Percentiles rank a stretch among this genome's conserved stretches.
Evolutionary conservation across 192 early-diverging fungal species (phyloP).

Genomic region (Coemansia sp.): DNA sequence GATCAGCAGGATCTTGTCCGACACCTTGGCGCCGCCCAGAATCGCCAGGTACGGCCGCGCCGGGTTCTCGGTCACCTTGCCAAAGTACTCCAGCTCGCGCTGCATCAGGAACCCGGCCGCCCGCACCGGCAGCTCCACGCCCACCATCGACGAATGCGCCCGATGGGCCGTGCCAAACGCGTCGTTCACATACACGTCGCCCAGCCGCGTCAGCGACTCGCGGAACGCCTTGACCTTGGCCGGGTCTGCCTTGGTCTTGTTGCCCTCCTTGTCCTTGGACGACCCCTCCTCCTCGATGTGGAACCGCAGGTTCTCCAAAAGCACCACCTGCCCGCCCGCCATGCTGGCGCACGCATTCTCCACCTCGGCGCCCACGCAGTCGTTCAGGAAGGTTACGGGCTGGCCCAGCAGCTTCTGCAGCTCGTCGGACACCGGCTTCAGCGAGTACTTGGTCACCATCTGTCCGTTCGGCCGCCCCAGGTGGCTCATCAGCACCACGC

Average conservation of each 20-base stretch:
- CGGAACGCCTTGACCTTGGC: slow-evolving; percentile 85
- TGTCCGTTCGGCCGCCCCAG: slow-evolving; percentile 96
- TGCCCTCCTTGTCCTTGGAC: slow-evolving; percentile 84
- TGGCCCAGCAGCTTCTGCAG: slow-evolving; percentile 71
- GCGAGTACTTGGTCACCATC: slow-evolving; percentile 81
- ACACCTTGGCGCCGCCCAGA: slow-evolving; percentile 96
- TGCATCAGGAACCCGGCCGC: slow-evolving; percentile 98
- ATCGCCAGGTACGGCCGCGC: slow-evolving; percentile 94
- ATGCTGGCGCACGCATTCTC: slow-evolving; percentile 75
- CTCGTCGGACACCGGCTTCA: slow-evolving; percentile 88
- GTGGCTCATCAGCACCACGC: slow-evolving; percentile 95
- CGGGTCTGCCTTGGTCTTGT: slow-evolving; percentile 86
- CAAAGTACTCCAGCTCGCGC: slow-evolving; percentile 99
- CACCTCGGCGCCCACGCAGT: slow-evolving; percentile 91
- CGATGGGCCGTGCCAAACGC: slow-evolving; percentile 99
- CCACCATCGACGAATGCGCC: slow-evolving; percentile 97
- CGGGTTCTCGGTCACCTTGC: slow-evolving; percentile 91
- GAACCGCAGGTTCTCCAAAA: slow-evolving; percentile 98
- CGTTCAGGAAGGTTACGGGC: slow-evolving; percentile 85
- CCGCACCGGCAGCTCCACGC: slow-evolving; percentile 82
- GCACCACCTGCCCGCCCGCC: slow-evolving; percentile 74
- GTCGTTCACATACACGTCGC: slow-evolving; percentile 97
- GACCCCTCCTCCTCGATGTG: slow-evolving; percentile 98
- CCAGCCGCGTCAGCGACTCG: slow-evolving; percentile 86
- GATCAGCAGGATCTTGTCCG: slow-evolving; percentile 98